Percentiles rank a stretch among this genome's conserved stretches.
Evolutionary conservation across 805 yeast genomes (phyloP).

Genomic region (Starmerella tilneyi): DNA sequence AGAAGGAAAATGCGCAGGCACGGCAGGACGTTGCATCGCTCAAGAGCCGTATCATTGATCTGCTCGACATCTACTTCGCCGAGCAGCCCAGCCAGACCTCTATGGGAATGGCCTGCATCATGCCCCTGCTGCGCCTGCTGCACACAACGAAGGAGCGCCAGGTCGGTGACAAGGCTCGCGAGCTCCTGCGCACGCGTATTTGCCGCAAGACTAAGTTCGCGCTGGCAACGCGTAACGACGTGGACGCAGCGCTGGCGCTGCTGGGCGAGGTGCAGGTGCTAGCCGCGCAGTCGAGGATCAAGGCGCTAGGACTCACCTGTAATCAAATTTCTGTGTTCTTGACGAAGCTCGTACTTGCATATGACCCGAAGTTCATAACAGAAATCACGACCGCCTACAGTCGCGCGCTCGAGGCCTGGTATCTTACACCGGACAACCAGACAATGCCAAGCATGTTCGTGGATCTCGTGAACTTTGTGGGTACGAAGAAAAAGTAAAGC

Average conservation of each 20-base stretch:
- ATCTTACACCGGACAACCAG: conserved; percentile 38
- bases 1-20: conserved; percentile 66
- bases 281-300: conserved; percentile 38
- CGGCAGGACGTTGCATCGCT: conserved; percentile 67
- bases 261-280: conserved; percentile 32
- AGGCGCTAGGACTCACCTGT: conserved; percentile 46
- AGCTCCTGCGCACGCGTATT: conserved; percentile 42
- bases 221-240: conserved; percentile 21
- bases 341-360: conserved; percentile 43
- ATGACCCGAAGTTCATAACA: conserved; percentile 29
- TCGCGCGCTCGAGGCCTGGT: conserved; percentile 52
- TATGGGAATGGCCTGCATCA: conserved; percentile 35
- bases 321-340: conserved; percentile 57
- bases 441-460: conserved; percentile 50
- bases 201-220: conserved; percentile 22
- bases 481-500: conserved; percentile 35
- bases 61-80: conserved; percentile 54
- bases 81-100: conserved; percentile 32
- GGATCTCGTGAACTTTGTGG: conserved; percentile 74
- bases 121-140: conserved; percentile 52
- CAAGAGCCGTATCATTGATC: conserved; percentile 67
- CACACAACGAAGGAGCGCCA: conserved; percentile 57
- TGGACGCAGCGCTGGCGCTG: conserved; percentile 19
- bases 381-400: conserved; percentile 48
- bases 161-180: conserved; percentile 66